phyloP scores from a whole-genome alignment of 257 asterid genomes.

The Solanum dulcamara region DNA sequence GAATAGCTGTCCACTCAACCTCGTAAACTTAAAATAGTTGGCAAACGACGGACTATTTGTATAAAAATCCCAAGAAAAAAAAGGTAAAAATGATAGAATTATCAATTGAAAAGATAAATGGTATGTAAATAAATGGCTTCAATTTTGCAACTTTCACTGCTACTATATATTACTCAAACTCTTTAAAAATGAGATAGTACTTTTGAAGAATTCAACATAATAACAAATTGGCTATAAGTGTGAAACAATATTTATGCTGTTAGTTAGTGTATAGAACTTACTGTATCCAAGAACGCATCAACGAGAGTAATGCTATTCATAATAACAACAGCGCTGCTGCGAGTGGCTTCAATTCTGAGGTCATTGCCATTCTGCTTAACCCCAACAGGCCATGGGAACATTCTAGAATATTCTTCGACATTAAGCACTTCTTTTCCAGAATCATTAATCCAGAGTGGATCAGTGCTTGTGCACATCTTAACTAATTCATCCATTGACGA shows the following conservation, averaged over 20 bases:
- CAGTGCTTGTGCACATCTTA: constrained; percentile 53
- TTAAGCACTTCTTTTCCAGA: constrained; percentile 33
- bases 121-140: no score
- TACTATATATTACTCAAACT: no score
- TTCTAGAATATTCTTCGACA: constrained; percentile 49
- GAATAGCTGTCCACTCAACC: neutral
- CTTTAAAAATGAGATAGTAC: no score
- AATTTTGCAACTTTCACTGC: no score
- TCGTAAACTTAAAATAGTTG: neutral
- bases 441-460: constrained; percentile 62
- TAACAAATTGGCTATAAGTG: neutral
- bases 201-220: no score
- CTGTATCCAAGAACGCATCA: constrained; percentile 85
- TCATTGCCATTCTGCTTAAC: constrained; percentile 23
- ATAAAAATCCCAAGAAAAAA: neutral
- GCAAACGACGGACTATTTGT: rapidly evolving
- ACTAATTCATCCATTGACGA: constrained; percentile 50
- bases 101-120: neutral
- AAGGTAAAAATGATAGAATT: neutral
- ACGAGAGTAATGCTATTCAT: constrained; percentile 90
- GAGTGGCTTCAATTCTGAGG: constrained; percentile 55
- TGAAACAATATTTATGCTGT: neutral
- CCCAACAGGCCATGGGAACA: constrained; percentile 56
- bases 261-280: constrained; percentile 10
- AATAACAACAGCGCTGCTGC: constrained; percentile 64